A percentile compares a stretch with the other conserved stretches of the same genome.
phyloP scores from a whole-genome alignment of 1,139 yeast genomes.

The Pichia norvegensis region DNA sequence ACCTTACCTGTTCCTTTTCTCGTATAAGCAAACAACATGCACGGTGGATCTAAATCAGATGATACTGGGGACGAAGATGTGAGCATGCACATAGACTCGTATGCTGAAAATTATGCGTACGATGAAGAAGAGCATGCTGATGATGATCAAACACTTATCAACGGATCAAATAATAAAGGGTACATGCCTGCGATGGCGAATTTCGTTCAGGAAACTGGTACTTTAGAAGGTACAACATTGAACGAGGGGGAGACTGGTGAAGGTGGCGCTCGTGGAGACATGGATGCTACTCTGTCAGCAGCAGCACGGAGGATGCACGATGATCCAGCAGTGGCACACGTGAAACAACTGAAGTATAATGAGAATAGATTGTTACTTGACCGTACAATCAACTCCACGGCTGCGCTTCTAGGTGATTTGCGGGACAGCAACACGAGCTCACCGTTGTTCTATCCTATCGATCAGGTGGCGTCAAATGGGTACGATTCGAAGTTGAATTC shows the following conservation, averaged over 20 bases:
- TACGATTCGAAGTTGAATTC: constrained; percentile 36
- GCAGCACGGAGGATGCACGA: constrained; percentile 1
- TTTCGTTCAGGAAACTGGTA: constrained; percentile 16
- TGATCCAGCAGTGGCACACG: constrained; percentile 31
- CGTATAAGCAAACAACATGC: background rate
- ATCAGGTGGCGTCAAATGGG: constrained; percentile 27
- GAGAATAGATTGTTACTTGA: constrained; percentile 57
- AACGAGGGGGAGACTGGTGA: constrained; percentile 17
- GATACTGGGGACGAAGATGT: background rate
- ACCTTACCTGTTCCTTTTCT: background rate
- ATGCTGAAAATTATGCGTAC: constrained; percentile 9
- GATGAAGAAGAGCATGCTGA: constrained; percentile 1
- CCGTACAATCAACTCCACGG: constrained; percentile 51
- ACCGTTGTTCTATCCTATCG: constrained; percentile 61
- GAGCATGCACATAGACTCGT: constrained; percentile 3
- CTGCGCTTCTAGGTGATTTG: constrained; percentile 46
- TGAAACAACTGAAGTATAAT: constrained; percentile 64
- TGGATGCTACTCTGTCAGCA: background rate
- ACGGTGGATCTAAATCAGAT: background rate
- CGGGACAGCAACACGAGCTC: constrained; percentile 48
- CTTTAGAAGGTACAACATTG: constrained; percentile 24
- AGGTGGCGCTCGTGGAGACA: background rate
- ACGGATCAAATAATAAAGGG: constrained; percentile 4
- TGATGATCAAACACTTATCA: constrained; percentile 11
- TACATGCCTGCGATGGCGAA: constrained; percentile 14